phyloP scores from a whole-genome alignment of 768 basidiomycete species.

The Suillus subaureus region DNA sequence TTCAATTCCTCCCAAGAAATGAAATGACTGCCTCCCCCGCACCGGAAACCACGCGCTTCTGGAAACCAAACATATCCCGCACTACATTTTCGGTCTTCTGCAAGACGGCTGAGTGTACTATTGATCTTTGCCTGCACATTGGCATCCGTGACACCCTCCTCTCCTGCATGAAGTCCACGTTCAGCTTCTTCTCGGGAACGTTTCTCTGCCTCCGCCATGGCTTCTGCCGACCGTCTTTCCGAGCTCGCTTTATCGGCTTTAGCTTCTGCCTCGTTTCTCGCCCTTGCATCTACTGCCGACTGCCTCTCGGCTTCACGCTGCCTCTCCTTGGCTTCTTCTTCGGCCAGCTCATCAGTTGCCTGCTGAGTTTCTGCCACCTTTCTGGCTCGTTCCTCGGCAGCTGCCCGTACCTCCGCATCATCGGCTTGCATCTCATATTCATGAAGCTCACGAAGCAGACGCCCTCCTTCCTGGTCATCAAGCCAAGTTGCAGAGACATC shows the following conservation, averaged over 20 bases:
- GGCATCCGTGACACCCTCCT: background rate
- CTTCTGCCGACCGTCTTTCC: background rate
- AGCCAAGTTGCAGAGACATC: constrained; percentile 2
- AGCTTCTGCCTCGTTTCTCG: background rate
- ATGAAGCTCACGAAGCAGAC: background rate
- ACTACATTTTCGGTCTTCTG: background rate
- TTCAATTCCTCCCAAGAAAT: background rate
- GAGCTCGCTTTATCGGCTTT: background rate
- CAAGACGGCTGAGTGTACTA: background rate
- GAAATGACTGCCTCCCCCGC: background rate
- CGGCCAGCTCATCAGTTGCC: background rate
- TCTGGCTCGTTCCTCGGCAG: background rate
- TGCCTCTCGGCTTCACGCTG: background rate
- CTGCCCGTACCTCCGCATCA: background rate
- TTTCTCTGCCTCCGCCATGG: background rate
- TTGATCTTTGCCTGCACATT: background rate
- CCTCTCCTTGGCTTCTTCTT: background rate
- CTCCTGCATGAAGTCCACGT: background rate
- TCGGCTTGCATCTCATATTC: background rate
- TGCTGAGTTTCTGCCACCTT: background rate
- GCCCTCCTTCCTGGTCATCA: background rate
- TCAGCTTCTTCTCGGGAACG: background rate
- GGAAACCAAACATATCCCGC: background rate
- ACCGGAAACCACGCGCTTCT: background rate
- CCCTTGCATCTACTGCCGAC: background rate